Percentiles rank a stretch among this genome's conserved stretches.
Evolutionary conservation across 2,329 filamentous ascomycete genomes (phyloP).

Genomic region (Sphaerulina musiva): DNA sequence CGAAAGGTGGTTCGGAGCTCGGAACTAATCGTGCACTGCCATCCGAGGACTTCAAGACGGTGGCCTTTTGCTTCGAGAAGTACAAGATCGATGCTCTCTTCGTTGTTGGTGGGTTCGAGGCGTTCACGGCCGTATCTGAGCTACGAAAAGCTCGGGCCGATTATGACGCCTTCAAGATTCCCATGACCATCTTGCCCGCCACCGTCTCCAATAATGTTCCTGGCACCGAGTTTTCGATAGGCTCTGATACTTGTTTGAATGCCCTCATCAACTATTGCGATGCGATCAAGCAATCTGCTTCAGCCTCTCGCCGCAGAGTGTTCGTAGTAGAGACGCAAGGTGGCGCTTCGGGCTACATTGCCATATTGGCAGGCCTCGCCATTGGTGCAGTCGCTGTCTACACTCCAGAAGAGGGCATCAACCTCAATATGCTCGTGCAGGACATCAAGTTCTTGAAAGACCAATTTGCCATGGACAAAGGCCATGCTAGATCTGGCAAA

Average conservation of each 20-base stretch:
- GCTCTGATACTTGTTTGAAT: slow-evolving; percentile 94
- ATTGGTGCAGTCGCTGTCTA: slow-evolving; percentile 91
- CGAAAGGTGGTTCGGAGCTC: slow-evolving; percentile 94
- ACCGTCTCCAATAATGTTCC: slow-evolving; percentile 99
- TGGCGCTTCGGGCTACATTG: slow-evolving; percentile 87
- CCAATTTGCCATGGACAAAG: slow-evolving; percentile 76
- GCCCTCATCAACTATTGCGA: slow-evolving; percentile 93
- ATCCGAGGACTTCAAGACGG: slow-evolving; percentile 73
- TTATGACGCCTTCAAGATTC: slow-evolving; percentile 83
- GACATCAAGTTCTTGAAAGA: slow-evolving; percentile 87
- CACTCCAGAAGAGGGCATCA: slow-evolving; percentile 93
- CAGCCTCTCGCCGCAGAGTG: slow-evolving; percentile 82
- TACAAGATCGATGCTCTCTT: slow-evolving; percentile 90
- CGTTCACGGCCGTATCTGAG: slow-evolving; percentile 85
- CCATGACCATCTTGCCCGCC: slow-evolving; percentile 84
- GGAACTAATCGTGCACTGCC: slow-evolving; percentile 94
- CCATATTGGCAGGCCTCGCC: slow-evolving; percentile 81
- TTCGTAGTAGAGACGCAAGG: slow-evolving; percentile 99
- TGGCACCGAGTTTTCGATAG: slow-evolving; percentile 92
- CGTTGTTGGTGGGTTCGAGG: slow-evolving; percentile 86
- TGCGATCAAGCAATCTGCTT: slow-evolving; percentile 94
- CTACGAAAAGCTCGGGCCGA: slow-evolving; percentile 71
- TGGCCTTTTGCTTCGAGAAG: slow-evolving; percentile 74
- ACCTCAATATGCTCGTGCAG: slow-evolving; percentile 81
- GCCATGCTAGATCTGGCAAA: slow-evolving; percentile 82